Evolutionary conservation across 1,284 basidiomycete genomes (phyloP).

Genomic region (Marasmius oreades): DNA sequence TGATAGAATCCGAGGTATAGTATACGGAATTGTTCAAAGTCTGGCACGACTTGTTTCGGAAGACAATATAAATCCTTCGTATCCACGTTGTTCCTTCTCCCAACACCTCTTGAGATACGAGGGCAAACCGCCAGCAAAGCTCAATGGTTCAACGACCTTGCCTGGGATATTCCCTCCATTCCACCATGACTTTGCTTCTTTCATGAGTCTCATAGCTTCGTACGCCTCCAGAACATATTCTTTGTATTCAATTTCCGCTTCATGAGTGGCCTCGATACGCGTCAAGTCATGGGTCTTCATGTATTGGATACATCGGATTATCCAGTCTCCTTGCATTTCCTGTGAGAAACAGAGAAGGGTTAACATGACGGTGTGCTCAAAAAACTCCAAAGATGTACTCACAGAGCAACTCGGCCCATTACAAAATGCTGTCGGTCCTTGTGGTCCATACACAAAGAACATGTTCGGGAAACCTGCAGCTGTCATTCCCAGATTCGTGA

Average conservation of each 20-base stretch:
- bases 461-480: constrained; percentile 21
- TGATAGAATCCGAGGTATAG: not conserved
- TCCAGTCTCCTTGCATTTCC: constrained; percentile 25
- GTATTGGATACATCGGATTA: constrained; percentile 19
- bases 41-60: not conserved
- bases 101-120: constrained; percentile 14
- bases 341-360: not conserved
- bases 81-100: constrained; percentile 16
- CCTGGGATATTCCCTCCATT: constrained; percentile 1
- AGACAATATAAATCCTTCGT: constrained; percentile 18
- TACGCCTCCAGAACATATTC: constrained; percentile 7
- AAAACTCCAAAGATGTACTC: constrained; percentile 1
- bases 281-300: constrained; percentile 16
- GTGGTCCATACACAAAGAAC: constrained; percentile 25
- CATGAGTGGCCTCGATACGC: constrained; percentile 18
- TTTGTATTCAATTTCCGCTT: constrained; percentile 19
- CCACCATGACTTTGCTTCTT: constrained; percentile 1
- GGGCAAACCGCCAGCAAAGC: constrained; percentile 19
- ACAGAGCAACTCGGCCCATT: constrained; percentile 24
- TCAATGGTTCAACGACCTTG: constrained; percentile 14
- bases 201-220: not conserved
- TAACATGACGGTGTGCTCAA: not conserved
- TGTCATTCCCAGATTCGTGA: constrained; percentile 22
- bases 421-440: constrained; percentile 21
- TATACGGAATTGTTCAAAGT: not conserved